Conservation (phyloP, 1,284 basidiomycete genomes). For the Apiotrichum akiyoshidainum region DNA sequence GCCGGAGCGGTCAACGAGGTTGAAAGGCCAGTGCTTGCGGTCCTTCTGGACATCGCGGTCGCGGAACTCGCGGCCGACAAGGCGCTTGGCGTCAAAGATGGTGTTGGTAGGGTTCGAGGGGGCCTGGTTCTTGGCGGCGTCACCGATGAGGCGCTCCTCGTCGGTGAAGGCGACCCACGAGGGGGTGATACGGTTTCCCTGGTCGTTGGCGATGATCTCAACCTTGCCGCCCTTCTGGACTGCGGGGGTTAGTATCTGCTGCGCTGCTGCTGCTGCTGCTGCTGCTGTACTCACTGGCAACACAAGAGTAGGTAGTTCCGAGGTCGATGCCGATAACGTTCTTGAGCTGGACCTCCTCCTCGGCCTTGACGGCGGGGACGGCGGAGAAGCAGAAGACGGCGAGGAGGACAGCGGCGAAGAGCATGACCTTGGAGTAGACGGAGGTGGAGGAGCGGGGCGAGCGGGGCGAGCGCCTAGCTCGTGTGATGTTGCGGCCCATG, state of each 20-base stretch:
- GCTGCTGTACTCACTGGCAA: conserved; percentile 53
- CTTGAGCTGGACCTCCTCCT: conserved; percentile 65
- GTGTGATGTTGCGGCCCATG: background rate
- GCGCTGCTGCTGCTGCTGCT: too few relatives aligned
- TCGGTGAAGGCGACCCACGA: conserved; percentile 90
- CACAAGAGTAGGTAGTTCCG: conserved; percentile 59
- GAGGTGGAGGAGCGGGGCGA: conserved; percentile 10
- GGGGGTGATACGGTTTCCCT: conserved; percentile 94
- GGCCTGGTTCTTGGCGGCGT: conserved; percentile 90
- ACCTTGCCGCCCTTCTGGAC: conserved; percentile 89
- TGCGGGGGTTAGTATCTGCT: too few relatives aligned
- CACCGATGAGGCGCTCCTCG: conserved; percentile 78
- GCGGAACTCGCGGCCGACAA: conserved; percentile 64
- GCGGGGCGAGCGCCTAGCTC: background rate
- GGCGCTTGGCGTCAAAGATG: conserved; percentile 95
- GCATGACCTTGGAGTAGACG: conserved; percentile 42
- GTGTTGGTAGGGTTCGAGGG: conserved; percentile 83
- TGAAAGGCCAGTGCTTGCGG: conserved; percentile 68
- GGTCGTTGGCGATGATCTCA: conserved; percentile 96
- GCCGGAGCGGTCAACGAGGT: conserved; percentile 70
- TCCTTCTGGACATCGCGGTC: conserved; percentile 77
- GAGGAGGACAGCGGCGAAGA: conserved; percentile 48
- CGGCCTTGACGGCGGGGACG: conserved; percentile 40
- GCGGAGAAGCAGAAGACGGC: conserved; percentile 50
- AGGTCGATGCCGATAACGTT: conserved; percentile 79